Base-by-base conservation (phyloP, 768 basidiomycete species). In the Xanthoconium stramineum region DNA sequence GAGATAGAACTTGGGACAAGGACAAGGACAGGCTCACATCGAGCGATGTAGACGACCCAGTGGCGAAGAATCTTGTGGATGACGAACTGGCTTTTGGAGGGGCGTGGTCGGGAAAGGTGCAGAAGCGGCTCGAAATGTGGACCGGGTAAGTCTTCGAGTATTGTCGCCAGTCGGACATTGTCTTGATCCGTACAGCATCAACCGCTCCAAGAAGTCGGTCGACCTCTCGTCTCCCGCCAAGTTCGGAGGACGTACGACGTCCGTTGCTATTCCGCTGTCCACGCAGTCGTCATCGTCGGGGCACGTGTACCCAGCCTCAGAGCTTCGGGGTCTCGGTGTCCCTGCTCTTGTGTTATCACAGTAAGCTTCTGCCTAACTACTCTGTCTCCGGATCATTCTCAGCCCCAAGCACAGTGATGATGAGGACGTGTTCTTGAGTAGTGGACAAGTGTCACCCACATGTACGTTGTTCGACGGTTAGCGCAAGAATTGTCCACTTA, bases 381-480 rank as follows among this genome's bases (percentile, higher is more conserved):
- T 24, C 42, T 42, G n/a, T 32, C 14, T 35, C 32, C 20, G 35
- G 35, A 19, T 12, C 43, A 13, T 49, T 50, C 46, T 53, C 17
- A 55, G 14, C 15, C 24, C 19, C 4, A 15, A 47, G 17, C 32
- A 55, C 42, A 66, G 72, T 40, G 63, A 63, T 50, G 86, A 88
- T 12, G 81, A 83, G 19, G 87, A 87, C 14, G 84, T 87, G 14
- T 71, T 85, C n/a, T 70, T 87, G 48, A 91, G 89, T 67, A 91
- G 89, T 63, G 88, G 88, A 1, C 89, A 89, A 64, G 82, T 78
- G 2, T 92, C 89, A 28, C 88, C 89, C 7, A 73, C 81, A 58
- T 84, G 88, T 86, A 68, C 63, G 80, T 66, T 52, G 50, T 59
- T 45, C 42, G 56, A 53, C 9, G 44, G 35, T 24, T 59, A 65